Evolutionary conservation across 2,329 filamentous ascomycete species (phyloP), one percentile per base, ranked within the genome.

Genomic region (Pseudogymnoascus sp.): DNA sequence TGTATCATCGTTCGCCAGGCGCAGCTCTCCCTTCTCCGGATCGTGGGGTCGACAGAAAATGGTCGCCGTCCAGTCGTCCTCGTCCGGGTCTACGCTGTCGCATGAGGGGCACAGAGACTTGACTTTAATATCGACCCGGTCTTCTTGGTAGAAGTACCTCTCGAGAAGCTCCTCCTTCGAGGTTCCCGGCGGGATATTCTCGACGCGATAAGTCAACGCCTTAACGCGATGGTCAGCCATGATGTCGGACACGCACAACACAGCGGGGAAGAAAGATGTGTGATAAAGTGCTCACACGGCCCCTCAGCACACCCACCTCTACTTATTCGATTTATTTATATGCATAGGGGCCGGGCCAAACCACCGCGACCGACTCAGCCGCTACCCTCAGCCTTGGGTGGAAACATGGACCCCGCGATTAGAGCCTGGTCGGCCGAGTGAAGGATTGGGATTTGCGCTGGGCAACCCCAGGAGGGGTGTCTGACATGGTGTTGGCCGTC

Each of bases 71-170:
- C 35, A 38, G 10, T 62, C 45, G 23, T 59, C 37, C 39, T 43
- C 60, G 16, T 55, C 49, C 10, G 49, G 49, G 33, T 33, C 49
- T 1, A 55, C 49, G 49, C 49, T 55, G 29, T 55, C 49, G 49
- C 49, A 55, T 12, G 49, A 55, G 23, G 33, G 33, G 35, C 43
- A 62, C n/a, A 64, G 62, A 14, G 60, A 62, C 19, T 62, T 64
- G 21, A 64, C 43, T 19, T 62, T 52, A 16, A 39, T 62, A 52
- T 63, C 31, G 1, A 62, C 45, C 35, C 33, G 33, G 37, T 64
- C 33, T 6, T 63, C 38, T 10, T 12, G 31, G 29, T 63, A 45
- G 26, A 59, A 62, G 8, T 41, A 33, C 29, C 11, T 33, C 19
- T 62, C 37, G 6, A 45, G 29, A 8, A 64, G 62, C 8, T 58